These are phyloP conservation scores for Gossypium thurberi DNA, from an alignment of 345 rosid genomes.

Conservation along the genomic window DNA sequence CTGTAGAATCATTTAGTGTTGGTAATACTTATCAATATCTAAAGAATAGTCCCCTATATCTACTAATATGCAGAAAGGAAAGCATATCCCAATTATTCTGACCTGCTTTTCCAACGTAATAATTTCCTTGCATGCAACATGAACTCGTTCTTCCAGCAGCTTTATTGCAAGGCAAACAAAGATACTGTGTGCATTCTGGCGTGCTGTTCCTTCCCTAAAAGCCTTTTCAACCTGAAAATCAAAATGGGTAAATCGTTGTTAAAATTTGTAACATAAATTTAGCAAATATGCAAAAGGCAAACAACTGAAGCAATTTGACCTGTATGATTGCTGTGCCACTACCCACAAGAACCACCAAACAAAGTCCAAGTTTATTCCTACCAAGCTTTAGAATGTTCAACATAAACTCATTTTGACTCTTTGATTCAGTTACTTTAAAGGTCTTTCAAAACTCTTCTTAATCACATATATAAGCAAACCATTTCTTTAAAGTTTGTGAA, in stretches of 20 bases:
- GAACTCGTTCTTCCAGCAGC: constrained; percentile 85
- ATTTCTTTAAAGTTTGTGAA: background rate
- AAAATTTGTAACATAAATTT: background rate
- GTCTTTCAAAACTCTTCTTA: no score
- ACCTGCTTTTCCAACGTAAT: constrained; percentile 96
- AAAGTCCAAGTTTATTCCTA: background rate
- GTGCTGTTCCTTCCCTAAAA: constrained; percentile 94
- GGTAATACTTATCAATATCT: constrained; percentile 1
- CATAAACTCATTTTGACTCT: background rate
- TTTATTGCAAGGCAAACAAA: constrained; percentile 85
- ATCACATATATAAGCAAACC: background rate
- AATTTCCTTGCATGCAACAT: constrained; percentile 97
- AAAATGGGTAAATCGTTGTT: background rate
- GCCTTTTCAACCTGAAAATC: constrained; percentile 88
- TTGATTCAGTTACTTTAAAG: background rate
- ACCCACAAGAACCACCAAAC: constrained; percentile 3
- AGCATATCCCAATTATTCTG: constrained; percentile 11
- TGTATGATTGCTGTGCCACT: background rate
- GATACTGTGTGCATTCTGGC: constrained; percentile 96
- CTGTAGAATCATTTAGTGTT: constrained; percentile 34
- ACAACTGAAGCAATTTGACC: background rate
- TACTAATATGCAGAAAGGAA: background rate
- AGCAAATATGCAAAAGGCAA: background rate
- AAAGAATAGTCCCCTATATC: background rate
- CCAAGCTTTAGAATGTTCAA: background rate